Conservation (phyloP, 495 filamentous ascomycete species). For the Aspergillus heteromorphus region DNA sequence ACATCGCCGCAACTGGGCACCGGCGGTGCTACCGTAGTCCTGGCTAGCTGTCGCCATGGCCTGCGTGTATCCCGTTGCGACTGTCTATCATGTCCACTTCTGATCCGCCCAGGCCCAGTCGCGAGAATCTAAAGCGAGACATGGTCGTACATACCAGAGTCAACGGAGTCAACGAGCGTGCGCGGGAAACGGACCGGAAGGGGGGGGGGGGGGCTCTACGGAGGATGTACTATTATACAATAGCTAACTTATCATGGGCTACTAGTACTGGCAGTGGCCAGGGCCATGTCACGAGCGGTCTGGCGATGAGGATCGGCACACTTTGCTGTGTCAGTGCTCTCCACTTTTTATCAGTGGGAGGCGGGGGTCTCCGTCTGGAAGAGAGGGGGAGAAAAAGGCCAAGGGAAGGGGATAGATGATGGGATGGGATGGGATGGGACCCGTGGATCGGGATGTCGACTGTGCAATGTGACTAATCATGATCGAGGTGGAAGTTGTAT, state of each 20-base stretch:
- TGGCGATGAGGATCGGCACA: slow-evolving; percentile 28
- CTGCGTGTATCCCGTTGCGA: neutral
- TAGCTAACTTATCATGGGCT: too few relatives aligned
- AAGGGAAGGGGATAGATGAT: neutral
- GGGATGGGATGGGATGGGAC: too few relatives aligned
- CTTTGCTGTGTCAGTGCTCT: slow-evolving; percentile 7
- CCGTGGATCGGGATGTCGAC: neutral
- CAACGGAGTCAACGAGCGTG: neutral
- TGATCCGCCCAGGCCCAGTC: neutral
- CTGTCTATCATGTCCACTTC: neutral
- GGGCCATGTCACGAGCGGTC: slow-evolving; percentile 18
- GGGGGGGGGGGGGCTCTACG: too few relatives aligned
- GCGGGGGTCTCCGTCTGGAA: neutral
- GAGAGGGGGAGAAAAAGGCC: neutral
- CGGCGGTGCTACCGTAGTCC: neutral
- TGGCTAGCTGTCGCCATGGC: neutral
- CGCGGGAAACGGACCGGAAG: too few relatives aligned
- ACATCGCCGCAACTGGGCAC: slow-evolving; percentile 3
- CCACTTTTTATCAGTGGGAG: neutral
- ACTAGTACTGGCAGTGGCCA: too few relatives aligned
- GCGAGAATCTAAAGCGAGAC: neutral
- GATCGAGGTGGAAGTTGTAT: too few relatives aligned
- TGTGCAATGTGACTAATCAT: neutral
- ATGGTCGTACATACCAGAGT: neutral
- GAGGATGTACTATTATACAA: too few relatives aligned